Evolutionary conservation across 2,329 filamentous ascomycete genomes (phyloP).

Genomic region (Trichophyton schoenleinii): DNA sequence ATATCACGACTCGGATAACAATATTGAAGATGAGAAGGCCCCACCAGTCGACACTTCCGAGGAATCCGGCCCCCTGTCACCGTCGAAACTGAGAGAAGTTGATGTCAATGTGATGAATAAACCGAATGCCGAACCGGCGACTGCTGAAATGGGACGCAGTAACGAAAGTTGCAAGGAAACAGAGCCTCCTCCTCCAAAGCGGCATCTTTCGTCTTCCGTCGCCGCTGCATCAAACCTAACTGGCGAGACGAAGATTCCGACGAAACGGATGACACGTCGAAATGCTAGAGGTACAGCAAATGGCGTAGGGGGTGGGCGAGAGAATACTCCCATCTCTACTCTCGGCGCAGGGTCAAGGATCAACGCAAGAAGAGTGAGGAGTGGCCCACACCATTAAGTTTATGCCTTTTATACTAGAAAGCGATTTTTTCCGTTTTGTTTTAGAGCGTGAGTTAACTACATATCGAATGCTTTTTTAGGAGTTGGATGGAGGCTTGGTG

Average conservation of each 20-base stretch:
- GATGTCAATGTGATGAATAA: conserved; percentile 36
- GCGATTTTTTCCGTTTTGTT: neutral
- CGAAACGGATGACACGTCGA: conserved; percentile 29
- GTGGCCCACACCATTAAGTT: conserved; percentile 11
- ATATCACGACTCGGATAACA: conserved; percentile 37
- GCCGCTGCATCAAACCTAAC: conserved; percentile 15
- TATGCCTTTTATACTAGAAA: neutral
- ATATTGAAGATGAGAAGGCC: conserved; percentile 20
- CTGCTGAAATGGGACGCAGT: neutral
- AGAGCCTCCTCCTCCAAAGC: conserved; percentile 20
- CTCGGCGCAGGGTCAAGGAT: neutral
- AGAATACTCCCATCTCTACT: conserved; percentile 23
- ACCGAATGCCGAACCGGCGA: conserved; percentile 16
- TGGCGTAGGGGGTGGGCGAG: conserved; percentile 29
- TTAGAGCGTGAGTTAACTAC: neutral
- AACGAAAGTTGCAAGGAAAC: conserved; percentile 17
- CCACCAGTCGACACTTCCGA: conserved; percentile 17
- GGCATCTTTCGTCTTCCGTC: conserved; percentile 14
- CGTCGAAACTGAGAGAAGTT: conserved; percentile 39
- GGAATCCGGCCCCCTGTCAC: conserved; percentile 23
- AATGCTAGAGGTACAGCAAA: conserved; percentile 21
- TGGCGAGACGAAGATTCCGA: conserved; percentile 31
- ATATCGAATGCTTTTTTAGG: neutral
- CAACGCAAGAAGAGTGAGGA: conserved; percentile 22
- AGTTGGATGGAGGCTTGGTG: neutral